Evolutionary conservation across 176 grass and related monocot species (phyloP).

Genomic region (Cenchrus purpureus): DNA sequence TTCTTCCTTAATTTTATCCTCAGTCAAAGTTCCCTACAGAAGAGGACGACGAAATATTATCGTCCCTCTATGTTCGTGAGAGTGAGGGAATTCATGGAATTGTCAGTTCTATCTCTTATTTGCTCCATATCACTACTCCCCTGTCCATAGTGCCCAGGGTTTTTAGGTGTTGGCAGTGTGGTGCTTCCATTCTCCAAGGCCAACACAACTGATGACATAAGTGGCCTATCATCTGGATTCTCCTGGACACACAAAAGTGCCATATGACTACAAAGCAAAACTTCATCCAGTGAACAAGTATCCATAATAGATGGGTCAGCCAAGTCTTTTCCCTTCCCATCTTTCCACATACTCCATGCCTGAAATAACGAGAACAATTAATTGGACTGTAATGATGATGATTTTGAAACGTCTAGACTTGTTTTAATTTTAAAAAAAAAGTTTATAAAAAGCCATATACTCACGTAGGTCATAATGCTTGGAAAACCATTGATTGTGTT

Average conservation of each 20-base stretch:
- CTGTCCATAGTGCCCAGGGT: not conserved
- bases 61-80: constrained; percentile 9
- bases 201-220: constrained; percentile 42
- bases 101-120: not conserved
- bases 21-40: too few species aligned
- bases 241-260: constrained; percentile 64
- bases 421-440: not conserved
- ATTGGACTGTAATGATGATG: not conserved
- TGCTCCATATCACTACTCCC: constrained; percentile 2
- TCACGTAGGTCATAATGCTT: constrained; percentile 57
- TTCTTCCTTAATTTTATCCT: too few species aligned
- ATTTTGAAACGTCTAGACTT: not conserved
- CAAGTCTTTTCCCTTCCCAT: constrained; percentile 44
- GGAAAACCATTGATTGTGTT: constrained; percentile 38
- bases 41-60: not conserved
- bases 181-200: constrained; percentile 45
- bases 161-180: constrained; percentile 25
- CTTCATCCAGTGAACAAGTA: constrained; percentile 39
- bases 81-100: not conserved
- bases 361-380: constrained; percentile 15
- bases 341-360: constrained; percentile 58
- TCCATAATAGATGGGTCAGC: constrained; percentile 42
- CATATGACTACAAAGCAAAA: constrained; percentile 49
- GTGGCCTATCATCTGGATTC: constrained; percentile 50
- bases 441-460: constrained; percentile 21